Evolutionary conservation across 352 stramenopile species (phyloP).

Genomic region (Phytophthora pistaciae): DNA sequence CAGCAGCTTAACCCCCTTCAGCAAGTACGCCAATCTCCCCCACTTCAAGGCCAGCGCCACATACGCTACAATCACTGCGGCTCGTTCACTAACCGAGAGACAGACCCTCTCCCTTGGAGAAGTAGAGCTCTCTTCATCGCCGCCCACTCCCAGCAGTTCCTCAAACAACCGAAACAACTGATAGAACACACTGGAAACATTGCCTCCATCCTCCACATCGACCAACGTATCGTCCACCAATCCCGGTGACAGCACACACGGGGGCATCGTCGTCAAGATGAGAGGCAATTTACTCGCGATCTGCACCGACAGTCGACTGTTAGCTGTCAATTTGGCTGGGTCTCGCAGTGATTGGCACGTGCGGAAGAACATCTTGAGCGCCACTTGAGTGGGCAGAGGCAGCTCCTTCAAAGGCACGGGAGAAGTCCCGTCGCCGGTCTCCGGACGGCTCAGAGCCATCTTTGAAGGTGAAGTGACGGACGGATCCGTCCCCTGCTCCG

Average conservation of each 20-base stretch:
- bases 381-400: constrained; percentile 63
- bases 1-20: constrained; percentile 51
- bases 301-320: constrained; percentile 49
- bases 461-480: constrained; percentile 29
- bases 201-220: constrained; percentile 3
- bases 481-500: constrained; percentile 7
- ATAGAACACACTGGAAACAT: constrained; percentile 57
- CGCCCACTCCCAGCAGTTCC: constrained; percentile 36
- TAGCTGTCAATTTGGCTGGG: constrained; percentile 23
- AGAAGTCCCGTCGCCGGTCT: background rate
- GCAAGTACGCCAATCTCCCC: constrained; percentile 60
- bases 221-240: constrained; percentile 30
- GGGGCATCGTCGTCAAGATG: constrained; percentile 62
- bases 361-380: constrained; percentile 77
- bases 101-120: background rate
- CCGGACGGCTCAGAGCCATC: constrained; percentile 9
- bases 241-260: constrained; percentile 64
- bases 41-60: constrained; percentile 78
- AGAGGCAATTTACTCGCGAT: constrained; percentile 64
- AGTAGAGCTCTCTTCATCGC: background rate
- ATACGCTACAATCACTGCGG: constrained; percentile 54
- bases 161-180: constrained; percentile 61
- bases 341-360: constrained; percentile 64
- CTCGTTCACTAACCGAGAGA: constrained; percentile 37
- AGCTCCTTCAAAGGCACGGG: constrained; percentile 53